phyloP scores from a whole-genome alignment of 2,329 filamentous ascomycete species.

The Huntiella omanensis region DNA sequence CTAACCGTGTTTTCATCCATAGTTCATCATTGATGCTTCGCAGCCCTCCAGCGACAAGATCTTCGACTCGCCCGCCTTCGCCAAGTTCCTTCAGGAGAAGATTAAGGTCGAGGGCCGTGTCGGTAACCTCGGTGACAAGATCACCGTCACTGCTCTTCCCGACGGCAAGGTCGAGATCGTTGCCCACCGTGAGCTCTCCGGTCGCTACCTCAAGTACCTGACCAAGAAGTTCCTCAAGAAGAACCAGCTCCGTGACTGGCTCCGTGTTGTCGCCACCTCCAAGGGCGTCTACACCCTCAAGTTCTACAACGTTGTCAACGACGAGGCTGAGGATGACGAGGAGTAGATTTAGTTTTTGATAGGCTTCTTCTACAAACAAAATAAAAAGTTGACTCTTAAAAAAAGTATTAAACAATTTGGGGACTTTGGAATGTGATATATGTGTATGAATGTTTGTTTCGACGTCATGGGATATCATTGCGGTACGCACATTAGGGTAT shows the following conservation, averaged over 20 bases:
- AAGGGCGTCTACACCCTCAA: slow-evolving; percentile 98
- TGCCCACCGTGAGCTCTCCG: slow-evolving; percentile 93
- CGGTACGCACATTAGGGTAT: neutral
- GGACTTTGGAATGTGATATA: no score
- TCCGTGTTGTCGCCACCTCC: slow-evolving; percentile 93
- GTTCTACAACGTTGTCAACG: slow-evolving; percentile 99
- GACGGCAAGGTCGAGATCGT: slow-evolving; percentile 98
- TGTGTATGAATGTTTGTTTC: neutral
- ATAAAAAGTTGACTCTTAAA: slow-evolving; percentile 8
- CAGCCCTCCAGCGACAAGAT: slow-evolving; percentile 99
- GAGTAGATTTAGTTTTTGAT: slow-evolving; percentile 46
- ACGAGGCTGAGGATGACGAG: slow-evolving; percentile 94
- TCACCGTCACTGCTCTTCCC: slow-evolving; percentile 75
- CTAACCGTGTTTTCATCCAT: slow-evolving; percentile 7
- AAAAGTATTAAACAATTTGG: neutral
- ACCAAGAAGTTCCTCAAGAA: slow-evolving; percentile 99
- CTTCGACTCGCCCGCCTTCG: slow-evolving; percentile 96
- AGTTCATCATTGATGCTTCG: slow-evolving; percentile 99
- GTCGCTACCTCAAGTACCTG: slow-evolving; percentile 99
- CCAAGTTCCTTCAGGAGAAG: slow-evolving; percentile 99
- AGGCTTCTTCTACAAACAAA: slow-evolving; percentile 8
- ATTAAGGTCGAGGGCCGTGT: slow-evolving; percentile 99
- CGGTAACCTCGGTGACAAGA: slow-evolving; percentile 88
- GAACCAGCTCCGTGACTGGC: slow-evolving; percentile 99
- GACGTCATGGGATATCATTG: neutral